These are phyloP conservation scores for Vaccinium vitisidaea DNA, from an alignment of 148 eudicot genomes.

Conservation along the genomic window DNA sequence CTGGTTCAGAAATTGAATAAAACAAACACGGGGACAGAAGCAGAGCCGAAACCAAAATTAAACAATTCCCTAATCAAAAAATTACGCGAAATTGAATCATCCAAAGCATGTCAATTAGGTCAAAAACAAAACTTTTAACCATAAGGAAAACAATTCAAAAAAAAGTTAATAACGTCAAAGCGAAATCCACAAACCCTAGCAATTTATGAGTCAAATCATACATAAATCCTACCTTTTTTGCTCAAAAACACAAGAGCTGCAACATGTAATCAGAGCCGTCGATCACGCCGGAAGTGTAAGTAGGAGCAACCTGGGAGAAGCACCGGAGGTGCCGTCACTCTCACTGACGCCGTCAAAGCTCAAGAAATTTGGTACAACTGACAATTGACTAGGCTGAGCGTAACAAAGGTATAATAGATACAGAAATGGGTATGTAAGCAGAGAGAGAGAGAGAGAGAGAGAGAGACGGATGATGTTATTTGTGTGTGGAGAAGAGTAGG, in stretches of 20 bases:
- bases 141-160: not conserved
- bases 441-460: not conserved
- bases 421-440: not conserved
- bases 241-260: not conserved
- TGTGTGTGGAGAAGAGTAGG: slow-evolving; percentile 9
- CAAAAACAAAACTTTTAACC: not conserved
- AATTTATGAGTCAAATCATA: not conserved
- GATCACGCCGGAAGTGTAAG: slow-evolving; percentile 14
- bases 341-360: slow-evolving; percentile 2
- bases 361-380: not conserved
- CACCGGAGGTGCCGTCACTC: not conserved
- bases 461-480: not conserved
- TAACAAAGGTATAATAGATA: not conserved
- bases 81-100: not conserved
- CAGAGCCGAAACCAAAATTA: not conserved
- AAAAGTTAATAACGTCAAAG: not conserved
- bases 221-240: not conserved
- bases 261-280: slow-evolving; percentile 4
- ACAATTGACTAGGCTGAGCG: not conserved
- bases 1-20: not conserved
- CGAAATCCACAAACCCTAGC: slow-evolving; percentile 16
- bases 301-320: too few relatives aligned
- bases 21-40: not conserved
- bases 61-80: not conserved
- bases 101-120: slow-evolving; percentile 2